These are phyloP conservation scores for Oryza brachyantha DNA, from an alignment of 176 grass and related monocot species.

Conservation along the genomic window DNA sequence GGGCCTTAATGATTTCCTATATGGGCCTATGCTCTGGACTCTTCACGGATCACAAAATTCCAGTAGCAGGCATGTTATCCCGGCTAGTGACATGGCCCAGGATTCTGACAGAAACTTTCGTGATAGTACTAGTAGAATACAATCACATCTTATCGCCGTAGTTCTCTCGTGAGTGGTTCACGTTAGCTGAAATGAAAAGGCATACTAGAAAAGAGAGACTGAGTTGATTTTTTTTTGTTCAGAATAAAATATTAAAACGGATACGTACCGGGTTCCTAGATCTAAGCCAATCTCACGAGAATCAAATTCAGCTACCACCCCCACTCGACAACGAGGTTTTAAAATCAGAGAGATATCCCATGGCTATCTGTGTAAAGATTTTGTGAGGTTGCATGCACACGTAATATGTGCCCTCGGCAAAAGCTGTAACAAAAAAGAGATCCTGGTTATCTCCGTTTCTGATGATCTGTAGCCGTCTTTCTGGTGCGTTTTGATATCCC, in stretches of 20 bases:
- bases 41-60: no score
- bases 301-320: background rate
- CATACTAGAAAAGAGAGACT: background rate
- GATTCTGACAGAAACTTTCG: background rate
- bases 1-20: no score
- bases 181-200: background rate
- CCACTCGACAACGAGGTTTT: no score
- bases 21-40: no score
- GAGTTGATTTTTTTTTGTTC: background rate
- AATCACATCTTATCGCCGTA: background rate
- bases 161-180: background rate
- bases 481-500: background rate
- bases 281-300: background rate
- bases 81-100: background rate
- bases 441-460: background rate
- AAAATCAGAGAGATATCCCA: background rate
- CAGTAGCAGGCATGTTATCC: background rate
- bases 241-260: background rate
- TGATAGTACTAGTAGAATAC: background rate
- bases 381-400: background rate
- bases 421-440: slow-evolving; percentile 18
- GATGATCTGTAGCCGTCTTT: slow-evolving; percentile 18
- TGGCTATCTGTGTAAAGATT: background rate
- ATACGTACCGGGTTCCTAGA: background rate
- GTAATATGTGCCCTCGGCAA: background rate